Evolutionary conservation across 1,284 basidiomycete genomes (phyloP).

Genomic region (Trichosporon ovoides): DNA sequence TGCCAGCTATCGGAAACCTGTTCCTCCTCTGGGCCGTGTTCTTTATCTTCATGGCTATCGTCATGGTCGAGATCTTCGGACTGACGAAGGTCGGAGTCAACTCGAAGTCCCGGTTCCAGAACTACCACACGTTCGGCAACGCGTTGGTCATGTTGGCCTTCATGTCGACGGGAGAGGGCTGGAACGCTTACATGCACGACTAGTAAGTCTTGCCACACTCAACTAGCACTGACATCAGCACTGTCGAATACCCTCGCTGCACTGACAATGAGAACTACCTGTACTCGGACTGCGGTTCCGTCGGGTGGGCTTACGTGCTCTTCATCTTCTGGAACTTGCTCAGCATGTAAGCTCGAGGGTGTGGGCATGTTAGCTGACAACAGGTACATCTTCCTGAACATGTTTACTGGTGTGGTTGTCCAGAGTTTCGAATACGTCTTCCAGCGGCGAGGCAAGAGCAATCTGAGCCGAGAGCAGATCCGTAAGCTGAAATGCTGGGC

Average conservation of each 20-base stretch:
- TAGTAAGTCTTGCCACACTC: constrained; percentile 56
- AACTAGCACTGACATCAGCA: constrained; percentile 50
- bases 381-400: constrained; percentile 90
- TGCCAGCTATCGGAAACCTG: constrained; percentile 80
- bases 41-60: constrained; percentile 87
- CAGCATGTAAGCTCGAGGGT: constrained; percentile 66
- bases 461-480: constrained; percentile 83
- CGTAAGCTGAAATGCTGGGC: constrained; percentile 47
- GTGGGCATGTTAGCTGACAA: constrained; percentile 9
- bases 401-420: constrained; percentile 93
- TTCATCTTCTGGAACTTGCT: constrained; percentile 97
- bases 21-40: constrained; percentile 85
- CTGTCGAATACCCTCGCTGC: constrained; percentile 74
- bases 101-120: constrained; percentile 65
- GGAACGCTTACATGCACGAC: constrained; percentile 88
- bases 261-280: constrained; percentile 58
- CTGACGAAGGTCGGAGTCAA: constrained; percentile 76
- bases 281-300: constrained; percentile 84
- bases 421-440: constrained; percentile 97
- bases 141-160: constrained; percentile 74
- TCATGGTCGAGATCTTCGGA: constrained; percentile 87
- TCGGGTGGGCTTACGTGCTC: constrained; percentile 74
- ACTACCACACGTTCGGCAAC: constrained; percentile 75
- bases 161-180: constrained; percentile 51
- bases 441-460: constrained; percentile 71